These are phyloP conservation scores for Gossypioides kirkii DNA, from an alignment of 345 rosid species.

Conservation along the genomic window DNA sequence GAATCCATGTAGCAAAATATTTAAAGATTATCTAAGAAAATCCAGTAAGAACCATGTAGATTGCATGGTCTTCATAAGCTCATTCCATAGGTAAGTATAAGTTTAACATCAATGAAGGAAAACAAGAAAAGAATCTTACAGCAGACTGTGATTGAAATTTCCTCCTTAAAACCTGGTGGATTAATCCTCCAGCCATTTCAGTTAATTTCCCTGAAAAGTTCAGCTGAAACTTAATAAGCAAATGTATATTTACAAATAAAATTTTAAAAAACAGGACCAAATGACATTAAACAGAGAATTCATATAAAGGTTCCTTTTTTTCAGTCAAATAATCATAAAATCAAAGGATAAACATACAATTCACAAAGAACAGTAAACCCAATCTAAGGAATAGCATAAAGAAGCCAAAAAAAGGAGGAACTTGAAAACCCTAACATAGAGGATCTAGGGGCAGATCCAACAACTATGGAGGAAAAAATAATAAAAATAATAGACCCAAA, in stretches of 20 bases:
- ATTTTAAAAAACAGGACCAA: neutral
- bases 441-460: conserved; percentile 17
- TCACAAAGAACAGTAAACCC: neutral
- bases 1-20: conserved; percentile 1
- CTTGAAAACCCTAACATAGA: neutral
- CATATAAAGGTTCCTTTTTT: neutral
- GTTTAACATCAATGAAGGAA: neutral
- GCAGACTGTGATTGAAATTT: conserved; percentile 60
- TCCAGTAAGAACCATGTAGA: neutral
- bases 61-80: neutral
- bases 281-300: neutral
- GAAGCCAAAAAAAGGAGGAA: neutral
- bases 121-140: conserved; percentile 34
- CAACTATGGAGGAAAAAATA: neutral
- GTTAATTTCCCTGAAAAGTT: conserved; percentile 31
- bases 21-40: neutral
- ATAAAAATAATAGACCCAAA: neutral
- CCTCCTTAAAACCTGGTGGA: conserved; percentile 85
- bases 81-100: neutral
- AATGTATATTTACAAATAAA: neutral
- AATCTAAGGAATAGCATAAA: neutral
- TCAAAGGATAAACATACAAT: neutral
- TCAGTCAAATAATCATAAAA: neutral
- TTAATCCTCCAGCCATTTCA: conserved; percentile 87
- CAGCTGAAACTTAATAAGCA: conserved; percentile 24